A percentile compares a stretch with the other conserved stretches of the same genome.
Evolutionary conservation across 2,329 filamentous ascomycete genomes (phyloP).

Genomic region (Colletotrichum truncatum): DNA sequence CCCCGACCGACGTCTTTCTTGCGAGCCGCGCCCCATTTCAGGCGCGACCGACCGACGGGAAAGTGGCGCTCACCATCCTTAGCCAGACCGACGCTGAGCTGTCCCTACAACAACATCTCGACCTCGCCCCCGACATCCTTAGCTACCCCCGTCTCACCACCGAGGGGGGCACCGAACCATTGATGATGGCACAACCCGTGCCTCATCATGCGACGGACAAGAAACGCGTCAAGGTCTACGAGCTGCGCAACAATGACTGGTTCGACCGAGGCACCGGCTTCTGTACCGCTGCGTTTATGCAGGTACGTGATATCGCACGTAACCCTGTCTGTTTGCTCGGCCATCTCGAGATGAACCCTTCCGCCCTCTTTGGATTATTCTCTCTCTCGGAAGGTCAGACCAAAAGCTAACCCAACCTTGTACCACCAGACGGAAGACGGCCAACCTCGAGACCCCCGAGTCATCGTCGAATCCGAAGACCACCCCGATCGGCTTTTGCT

Average conservation of each 20-base stretch:
- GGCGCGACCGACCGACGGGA: conserved; percentile 36
- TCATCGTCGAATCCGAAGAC: conserved; percentile 94
- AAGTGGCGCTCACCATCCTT: conserved; percentile 66
- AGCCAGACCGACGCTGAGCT: conserved; percentile 64
- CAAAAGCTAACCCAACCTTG: conserved; percentile 13
- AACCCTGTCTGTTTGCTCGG: not conserved
- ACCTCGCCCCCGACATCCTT: conserved; percentile 62
- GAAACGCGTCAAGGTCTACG: conserved; percentile 96
- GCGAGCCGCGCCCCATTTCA: conserved; percentile 28
- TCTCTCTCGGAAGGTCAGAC: not conserved
- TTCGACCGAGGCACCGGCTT: conserved; percentile 97
- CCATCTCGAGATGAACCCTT: conserved; percentile 19
- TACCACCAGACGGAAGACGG: conserved; percentile 61
- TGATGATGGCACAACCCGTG: conserved; percentile 78
- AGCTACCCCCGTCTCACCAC: conserved; percentile 54
- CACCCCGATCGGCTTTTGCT: conserved; percentile 84
- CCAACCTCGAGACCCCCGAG: conserved; percentile 81
- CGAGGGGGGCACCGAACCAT: conserved; percentile 67
- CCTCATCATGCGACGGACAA: conserved; percentile 74
- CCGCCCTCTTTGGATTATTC: not conserved
- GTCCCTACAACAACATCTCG: conserved; percentile 68
- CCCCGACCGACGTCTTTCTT: conserved; percentile 24
- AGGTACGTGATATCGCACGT: conserved; percentile 62
- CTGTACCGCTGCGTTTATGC: conserved; percentile 80
- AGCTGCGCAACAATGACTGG: conserved; percentile 99